Base-by-base conservation (phyloP, 2,329 filamentous ascomycete species). In the Alternaria consortialis region DNA sequence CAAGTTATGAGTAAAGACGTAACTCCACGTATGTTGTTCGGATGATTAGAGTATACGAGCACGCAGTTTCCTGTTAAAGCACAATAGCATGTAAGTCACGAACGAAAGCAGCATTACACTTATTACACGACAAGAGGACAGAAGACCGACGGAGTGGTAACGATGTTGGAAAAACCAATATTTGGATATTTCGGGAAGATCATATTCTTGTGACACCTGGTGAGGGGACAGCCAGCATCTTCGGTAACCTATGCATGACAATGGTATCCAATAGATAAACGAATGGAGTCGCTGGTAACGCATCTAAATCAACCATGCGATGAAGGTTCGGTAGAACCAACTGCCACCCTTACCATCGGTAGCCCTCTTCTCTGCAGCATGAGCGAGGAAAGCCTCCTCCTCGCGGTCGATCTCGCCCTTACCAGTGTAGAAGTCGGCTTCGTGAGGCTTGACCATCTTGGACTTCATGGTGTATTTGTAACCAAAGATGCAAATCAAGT, bases 341-440 rank as follows among this genome's bases (percentile, higher is more conserved):
- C 75, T 72, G 1, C 80, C 80, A 1, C 68, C 60, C 31, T 75
- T 72, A 44, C 76, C 73, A 53, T 78, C 74, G 32, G 56, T 48
- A n/a, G 70, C 76, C 23, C 74, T 70, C 65, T 74, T 77, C 37
- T 79, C 80, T 2, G 82, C 84, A 74, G 86, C 78, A n/a, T 74
- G 73, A 11, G 86, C 88, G 56, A 91, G 70, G 79, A 90, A 93
- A 64, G 87, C 88, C 61, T 87, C 85, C 80, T 93, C 91, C 72
- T 93, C 90, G 8, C 87, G 83, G 77, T 92, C 90, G 66, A 92
- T 90, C 61, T 86, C 83, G 54, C 90, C 89, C 82, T 92, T 93
- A 71, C 90, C 91, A 0, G 86, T 86, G 80, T 86, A 92, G 63
- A 93, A 86, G 81, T 93, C 90, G 32, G 85, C 88, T 69, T 87